Conservation (phyloP, 192 early-diverging fungal species). For the Entophlyctis luteolus region DNA sequence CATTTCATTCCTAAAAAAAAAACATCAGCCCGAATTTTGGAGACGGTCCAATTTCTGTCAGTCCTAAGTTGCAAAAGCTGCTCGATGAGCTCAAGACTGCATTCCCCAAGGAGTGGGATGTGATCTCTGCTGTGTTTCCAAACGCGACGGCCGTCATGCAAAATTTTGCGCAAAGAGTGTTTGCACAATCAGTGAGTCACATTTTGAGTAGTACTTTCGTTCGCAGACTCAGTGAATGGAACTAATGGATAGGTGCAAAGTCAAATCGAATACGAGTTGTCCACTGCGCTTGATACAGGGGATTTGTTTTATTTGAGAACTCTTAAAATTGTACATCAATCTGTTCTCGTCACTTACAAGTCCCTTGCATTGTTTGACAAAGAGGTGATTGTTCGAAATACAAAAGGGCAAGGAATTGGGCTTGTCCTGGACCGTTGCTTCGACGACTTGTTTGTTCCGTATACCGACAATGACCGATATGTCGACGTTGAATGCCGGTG, state of each 20-base stretch:
- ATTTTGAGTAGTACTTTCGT: not conserved
- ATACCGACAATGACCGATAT: constrained; percentile 84
- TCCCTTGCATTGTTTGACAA: constrained; percentile 79
- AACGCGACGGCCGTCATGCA: constrained; percentile 86
- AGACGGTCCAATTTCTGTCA: constrained; percentile 44
- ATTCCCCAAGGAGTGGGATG: constrained; percentile 80
- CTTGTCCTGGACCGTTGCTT: constrained; percentile 81
- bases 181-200: constrained; percentile 82
- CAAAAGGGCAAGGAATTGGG: constrained; percentile 53
- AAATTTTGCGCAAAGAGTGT: constrained; percentile 88
- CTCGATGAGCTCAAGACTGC: constrained; percentile 80
- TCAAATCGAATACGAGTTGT: constrained; percentile 77
- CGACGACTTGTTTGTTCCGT: constrained; percentile 93
- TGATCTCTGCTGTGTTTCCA: constrained; percentile 92
- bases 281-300: constrained; percentile 64
- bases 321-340: constrained; percentile 67
- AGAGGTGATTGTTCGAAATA: constrained; percentile 42
- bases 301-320: constrained; percentile 77
- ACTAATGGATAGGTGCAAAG: constrained; percentile 69
- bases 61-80: constrained; percentile 41
- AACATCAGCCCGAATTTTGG: not conserved
- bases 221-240: not conserved
- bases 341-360: constrained; percentile 67
- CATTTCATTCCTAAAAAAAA: not conserved
- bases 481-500: constrained; percentile 71